Conservation (phyloP, 2,329 filamentous ascomycete species). For the Aspergillus sp. region DNA sequence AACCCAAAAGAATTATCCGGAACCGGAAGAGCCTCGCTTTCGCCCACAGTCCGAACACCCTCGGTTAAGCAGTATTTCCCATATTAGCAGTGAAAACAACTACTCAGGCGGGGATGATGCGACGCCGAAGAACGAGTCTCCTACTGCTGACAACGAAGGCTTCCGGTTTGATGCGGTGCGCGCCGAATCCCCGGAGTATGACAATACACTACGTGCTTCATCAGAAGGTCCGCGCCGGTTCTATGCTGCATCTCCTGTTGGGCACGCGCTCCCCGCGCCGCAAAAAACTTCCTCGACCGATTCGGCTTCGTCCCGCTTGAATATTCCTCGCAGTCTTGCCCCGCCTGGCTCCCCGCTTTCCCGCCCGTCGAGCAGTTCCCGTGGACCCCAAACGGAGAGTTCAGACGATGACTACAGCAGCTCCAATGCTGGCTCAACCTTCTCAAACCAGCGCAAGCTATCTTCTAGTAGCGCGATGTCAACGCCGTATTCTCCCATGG, state of each 20-base stretch:
- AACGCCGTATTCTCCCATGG: conserved; percentile 61
- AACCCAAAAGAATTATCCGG: conserved; percentile 39
- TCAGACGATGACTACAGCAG: conserved; percentile 68
- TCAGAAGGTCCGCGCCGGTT: conserved; percentile 21
- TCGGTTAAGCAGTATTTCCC: conserved; percentile 63
- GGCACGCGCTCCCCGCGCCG: conserved; percentile 17
- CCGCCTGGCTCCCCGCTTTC: conserved; percentile 47
- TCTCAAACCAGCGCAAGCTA: conserved; percentile 71
- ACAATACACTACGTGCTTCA: conserved; percentile 16
- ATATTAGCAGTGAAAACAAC: conserved; percentile 28
- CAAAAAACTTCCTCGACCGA: conserved; percentile 37
- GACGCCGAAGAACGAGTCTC: conserved; percentile 25
- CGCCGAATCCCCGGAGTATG: conserved; percentile 34
- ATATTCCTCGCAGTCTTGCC: conserved; percentile 44
- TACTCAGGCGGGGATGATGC: conserved; percentile 42
- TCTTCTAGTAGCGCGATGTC: conserved; percentile 70
- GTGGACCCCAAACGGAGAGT: conserved; percentile 63
- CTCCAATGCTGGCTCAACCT: conserved; percentile 58
- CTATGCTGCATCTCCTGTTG: conserved; percentile 17
- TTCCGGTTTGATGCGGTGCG: conserved; percentile 27
- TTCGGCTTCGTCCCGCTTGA: conserved; percentile 33
- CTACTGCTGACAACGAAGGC: conserved; percentile 17
- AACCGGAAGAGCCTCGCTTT: conserved; percentile 46
- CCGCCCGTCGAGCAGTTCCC: conserved; percentile 50
- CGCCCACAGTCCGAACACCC: conserved; percentile 75